These are phyloP conservation scores for Lipomyces sp. DNA, from an alignment of 805 yeast genomes.

Conservation along the genomic window DNA sequence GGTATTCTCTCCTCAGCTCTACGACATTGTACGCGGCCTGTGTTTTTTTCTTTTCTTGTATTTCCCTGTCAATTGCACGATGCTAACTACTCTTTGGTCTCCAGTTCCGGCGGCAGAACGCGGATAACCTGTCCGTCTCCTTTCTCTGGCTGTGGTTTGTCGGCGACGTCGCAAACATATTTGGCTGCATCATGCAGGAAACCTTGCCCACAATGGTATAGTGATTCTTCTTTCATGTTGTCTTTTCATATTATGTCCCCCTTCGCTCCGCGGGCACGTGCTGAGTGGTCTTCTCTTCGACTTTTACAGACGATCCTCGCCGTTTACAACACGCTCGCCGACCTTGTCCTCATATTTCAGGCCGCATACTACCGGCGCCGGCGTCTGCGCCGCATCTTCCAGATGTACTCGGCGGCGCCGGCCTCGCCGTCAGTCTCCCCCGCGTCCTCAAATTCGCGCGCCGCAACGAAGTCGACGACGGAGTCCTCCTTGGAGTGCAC, in stretches of 20 bases:
- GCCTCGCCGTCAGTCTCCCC: conserved; percentile 64
- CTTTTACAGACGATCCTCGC: conserved; percentile 61
- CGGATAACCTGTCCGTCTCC: conserved; percentile 84
- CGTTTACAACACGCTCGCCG: conserved; percentile 88
- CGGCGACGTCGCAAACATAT: conserved; percentile 89
- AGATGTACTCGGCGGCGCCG: conserved; percentile 79
- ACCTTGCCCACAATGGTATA: conserved; percentile 82
- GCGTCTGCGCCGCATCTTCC: conserved; percentile 53
- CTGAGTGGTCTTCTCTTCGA: not conserved
- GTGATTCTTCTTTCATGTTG: not conserved
- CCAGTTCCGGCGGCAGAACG: conserved; percentile 67
- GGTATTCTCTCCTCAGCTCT: conserved; percentile 94
- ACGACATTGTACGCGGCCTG: conserved; percentile 58
- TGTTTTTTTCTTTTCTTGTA: not conserved
- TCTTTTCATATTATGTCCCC: not conserved
- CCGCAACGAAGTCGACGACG: not conserved
- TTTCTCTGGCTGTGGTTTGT: conserved; percentile 88
- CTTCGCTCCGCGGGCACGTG: not conserved
- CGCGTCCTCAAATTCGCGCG: conserved; percentile 44
- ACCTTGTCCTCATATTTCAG: conserved; percentile 76
- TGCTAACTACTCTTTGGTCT: not conserved
- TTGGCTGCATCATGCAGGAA: conserved; percentile 87
- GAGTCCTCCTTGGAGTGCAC: not conserved
- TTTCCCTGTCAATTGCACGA: not conserved
- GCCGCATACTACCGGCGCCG: conserved; percentile 69